A percentile compares a stretch with the other conserved stretches of the same genome.
phyloP scores from a whole-genome alignment of 2,329 filamentous ascomycete species.

The Aspergillus caelatus region DNA sequence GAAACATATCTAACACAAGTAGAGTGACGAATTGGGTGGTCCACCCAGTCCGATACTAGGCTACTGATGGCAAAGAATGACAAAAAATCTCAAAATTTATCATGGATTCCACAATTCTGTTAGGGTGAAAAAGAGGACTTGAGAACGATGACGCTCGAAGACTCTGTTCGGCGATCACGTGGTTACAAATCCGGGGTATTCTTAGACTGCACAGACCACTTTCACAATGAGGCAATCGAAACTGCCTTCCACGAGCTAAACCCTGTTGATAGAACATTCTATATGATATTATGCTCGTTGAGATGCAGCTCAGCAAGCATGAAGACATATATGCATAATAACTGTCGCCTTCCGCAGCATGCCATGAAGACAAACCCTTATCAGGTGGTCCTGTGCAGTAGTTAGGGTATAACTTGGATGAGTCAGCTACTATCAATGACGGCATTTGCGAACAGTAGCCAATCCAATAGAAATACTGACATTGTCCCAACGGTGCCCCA shows the following conservation, averaged over 20 bases:
- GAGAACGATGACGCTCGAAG: constrained; percentile 14
- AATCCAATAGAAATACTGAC: background rate
- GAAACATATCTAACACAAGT: constrained; percentile 35
- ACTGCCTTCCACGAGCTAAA: background rate
- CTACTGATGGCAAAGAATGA: background rate
- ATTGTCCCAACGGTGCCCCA: background rate
- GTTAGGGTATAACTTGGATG: background rate
- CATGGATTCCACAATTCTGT: background rate
- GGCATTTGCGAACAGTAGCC: background rate
- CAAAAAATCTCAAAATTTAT: background rate
- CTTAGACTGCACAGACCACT: background rate
- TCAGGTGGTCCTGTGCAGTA: background rate
- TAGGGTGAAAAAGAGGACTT: background rate
- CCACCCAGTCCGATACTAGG: constrained; percentile 2
- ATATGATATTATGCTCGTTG: background rate
- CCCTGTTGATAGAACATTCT: background rate
- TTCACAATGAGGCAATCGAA: background rate
- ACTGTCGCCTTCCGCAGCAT: background rate
- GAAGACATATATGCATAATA: background rate
- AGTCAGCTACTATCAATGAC: constrained; percentile 1
- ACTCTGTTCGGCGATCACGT: constrained; percentile 14
- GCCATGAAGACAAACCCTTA: background rate
- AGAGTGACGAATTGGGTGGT: constrained; percentile 9
- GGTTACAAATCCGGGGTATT: constrained; percentile 12
- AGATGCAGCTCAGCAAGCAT: background rate